Base-by-base conservation (phyloP, 73 alveolate species). In the Blepharisma stoltei region DNA sequence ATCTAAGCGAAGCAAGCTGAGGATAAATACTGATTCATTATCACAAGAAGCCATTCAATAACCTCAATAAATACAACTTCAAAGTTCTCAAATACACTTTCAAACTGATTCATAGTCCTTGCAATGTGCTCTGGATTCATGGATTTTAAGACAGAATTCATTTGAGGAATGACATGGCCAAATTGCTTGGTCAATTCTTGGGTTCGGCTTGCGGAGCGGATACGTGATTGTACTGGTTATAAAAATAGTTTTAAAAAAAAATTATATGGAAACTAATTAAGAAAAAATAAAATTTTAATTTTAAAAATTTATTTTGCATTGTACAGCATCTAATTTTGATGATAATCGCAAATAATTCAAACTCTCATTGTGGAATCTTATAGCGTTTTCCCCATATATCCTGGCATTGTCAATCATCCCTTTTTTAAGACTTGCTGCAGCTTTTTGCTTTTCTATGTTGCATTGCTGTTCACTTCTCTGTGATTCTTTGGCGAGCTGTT, bases 341-440 rank as follows among this genome's bases (percentile, higher is more conserved):
- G 65, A 11, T 14, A 50, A 18, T 11, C 65, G 65, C 65, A 50
- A 14, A 18, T 50, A 50, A 50, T 50, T 50, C n/a, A 50, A 18
- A 14, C 27, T 14, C 4, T 50, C 65, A 18, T 50, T 50, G n/a
- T 50, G n/a, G 27, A 14, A 14, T 11, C 65, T 11, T 14, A 50
- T 50, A 1, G 65, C 65, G 4, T 50, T 50, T 50, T 50, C 65
- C 0, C 27, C 65, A 18, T 50, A 18, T 11, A 50, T 50, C 21
- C 65, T 11, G 65, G 65, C 65, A 18, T 14, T 50, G 65, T 50
- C 65, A 18, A 50, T 50, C 65, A 50, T 11, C 21, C 65, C 65
- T 50, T 50, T 11, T 50, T 50, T 18, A 14, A 50, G 65, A 14
- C 21, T 50, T 18, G n/a, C 21, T 0, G 27, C 27, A 18, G 65